A percentile compares a stretch with the other conserved stretches of the same genome.
Evolutionary conservation across 768 basidiomycete genomes (phyloP).

Genomic region (Obba rivulosa): DNA sequence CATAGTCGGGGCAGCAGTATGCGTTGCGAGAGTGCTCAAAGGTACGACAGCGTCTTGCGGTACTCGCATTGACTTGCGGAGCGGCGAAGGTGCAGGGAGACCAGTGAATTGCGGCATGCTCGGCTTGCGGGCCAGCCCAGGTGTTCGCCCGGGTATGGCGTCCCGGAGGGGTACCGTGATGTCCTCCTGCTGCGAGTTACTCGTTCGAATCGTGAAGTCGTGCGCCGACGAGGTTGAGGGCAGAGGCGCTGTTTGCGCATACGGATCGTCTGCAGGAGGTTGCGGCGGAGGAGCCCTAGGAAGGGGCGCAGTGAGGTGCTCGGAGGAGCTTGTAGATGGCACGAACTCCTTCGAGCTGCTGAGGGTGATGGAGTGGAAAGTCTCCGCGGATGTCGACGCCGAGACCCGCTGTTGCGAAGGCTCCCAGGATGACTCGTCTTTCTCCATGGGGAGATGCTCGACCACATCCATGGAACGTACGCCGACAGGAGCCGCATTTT

Average conservation of each 20-base stretch:
- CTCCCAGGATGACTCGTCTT: background rate
- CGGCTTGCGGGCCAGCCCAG: conserved; percentile 30
- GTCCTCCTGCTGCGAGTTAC: conserved; percentile 10
- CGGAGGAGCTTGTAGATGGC: background rate
- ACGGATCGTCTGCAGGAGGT: conserved; percentile 5
- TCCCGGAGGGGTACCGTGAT: conserved; percentile 33
- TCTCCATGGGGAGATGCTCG: background rate
- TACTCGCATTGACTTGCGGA: conserved; percentile 61
- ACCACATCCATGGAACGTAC: conserved; percentile 6
- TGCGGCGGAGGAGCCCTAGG: conserved; percentile 9
- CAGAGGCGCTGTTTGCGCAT: conserved; percentile 9
- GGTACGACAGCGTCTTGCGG: conserved; percentile 41
- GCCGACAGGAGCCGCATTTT: too few relatives aligned
- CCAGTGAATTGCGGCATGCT: conserved; percentile 46
- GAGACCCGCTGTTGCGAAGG: conserved; percentile 14
- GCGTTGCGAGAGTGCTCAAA: conserved; percentile 26
- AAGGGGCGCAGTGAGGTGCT: conserved; percentile 15
- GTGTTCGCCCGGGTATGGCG: conserved; percentile 18
- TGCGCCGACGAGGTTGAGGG: background rate
- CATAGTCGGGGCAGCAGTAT: conserved; percentile 15
- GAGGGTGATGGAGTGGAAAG: conserved; percentile 34
- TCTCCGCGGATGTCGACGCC: conserved; percentile 26
- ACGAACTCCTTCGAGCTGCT: too few relatives aligned
- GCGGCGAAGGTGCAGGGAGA: conserved; percentile 63
- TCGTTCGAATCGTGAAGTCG: too few relatives aligned